Evolutionary conservation across 225 moss, liverwort and hornwort species (phyloP).

Genomic region (Bryum argenteum): DNA sequence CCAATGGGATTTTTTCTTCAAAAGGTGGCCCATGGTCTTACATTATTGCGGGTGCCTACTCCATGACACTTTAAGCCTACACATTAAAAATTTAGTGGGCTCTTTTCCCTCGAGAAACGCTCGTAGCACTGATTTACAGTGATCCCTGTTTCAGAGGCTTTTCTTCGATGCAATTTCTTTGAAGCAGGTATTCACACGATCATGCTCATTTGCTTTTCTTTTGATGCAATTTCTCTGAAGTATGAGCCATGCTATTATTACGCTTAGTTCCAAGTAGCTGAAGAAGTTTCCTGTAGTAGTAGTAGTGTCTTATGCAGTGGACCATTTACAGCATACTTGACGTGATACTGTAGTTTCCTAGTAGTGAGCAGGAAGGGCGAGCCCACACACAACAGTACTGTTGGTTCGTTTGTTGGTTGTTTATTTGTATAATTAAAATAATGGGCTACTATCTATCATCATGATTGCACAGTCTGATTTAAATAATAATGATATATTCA

Average conservation of each 20-base stretch:
- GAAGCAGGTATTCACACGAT: constrained; percentile 14
- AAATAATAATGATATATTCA: constrained; percentile 9
- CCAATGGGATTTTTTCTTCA: too few relatives aligned
- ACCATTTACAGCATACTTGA: constrained; percentile 3
- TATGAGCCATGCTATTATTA: constrained; percentile 19
- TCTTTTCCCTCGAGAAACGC: too few relatives aligned
- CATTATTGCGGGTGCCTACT: too few relatives aligned
- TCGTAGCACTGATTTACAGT: too few relatives aligned
- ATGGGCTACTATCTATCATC: too few relatives aligned
- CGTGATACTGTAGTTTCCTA: constrained; percentile 16
- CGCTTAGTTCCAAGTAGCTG: neutral
- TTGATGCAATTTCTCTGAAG: constrained; percentile 30
- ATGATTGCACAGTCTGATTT: neutral
- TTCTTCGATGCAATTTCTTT: constrained; percentile 31
- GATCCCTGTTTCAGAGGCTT: too few relatives aligned
- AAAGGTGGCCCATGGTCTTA: too few relatives aligned
- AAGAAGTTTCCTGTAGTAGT: constrained; percentile 4
- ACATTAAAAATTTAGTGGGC: too few relatives aligned
- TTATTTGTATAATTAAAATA: too few relatives aligned
- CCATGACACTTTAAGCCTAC: too few relatives aligned
- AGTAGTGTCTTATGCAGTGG: constrained; percentile 1
- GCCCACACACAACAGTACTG: constrained; percentile 14
- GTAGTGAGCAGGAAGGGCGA: constrained; percentile 23
- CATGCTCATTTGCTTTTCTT: neutral
- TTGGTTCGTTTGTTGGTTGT: too few relatives aligned